These are phyloP conservation scores for Phytopythium aichiense DNA, from an alignment of 352 stramenopile species.

Conservation along the genomic window DNA sequence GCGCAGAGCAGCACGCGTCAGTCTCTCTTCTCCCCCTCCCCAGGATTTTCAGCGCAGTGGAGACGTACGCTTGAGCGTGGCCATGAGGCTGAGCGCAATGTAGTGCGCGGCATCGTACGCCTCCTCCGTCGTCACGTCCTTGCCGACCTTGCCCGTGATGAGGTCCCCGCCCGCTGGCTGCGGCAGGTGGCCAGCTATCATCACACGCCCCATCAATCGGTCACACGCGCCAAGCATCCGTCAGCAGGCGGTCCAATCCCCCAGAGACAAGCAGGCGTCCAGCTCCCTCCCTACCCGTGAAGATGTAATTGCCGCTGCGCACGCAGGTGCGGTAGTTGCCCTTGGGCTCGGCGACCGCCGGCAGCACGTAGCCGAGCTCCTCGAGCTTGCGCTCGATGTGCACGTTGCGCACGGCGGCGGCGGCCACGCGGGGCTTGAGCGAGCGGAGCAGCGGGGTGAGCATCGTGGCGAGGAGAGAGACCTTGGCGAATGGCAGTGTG, in stretches of 20 bases:
- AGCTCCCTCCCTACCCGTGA: slow-evolving; percentile 32
- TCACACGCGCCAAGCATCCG: background rate
- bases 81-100: slow-evolving; percentile 88
- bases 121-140: slow-evolving; percentile 86
- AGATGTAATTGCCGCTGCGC: slow-evolving; percentile 82
- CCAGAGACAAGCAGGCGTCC: background rate
- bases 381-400: slow-evolving; percentile 83
- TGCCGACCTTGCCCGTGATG: slow-evolving; percentile 86
- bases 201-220: background rate
- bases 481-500: background rate
- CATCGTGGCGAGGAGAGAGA: slow-evolving; percentile 1
- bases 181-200: slow-evolving; percentile 74
- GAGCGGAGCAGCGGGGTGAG: background rate
- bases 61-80: slow-evolving; percentile 85
- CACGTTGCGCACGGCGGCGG: slow-evolving; percentile 41
- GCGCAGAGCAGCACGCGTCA: background rate
- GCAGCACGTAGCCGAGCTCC: slow-evolving; percentile 83
- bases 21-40: background rate
- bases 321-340: slow-evolving; percentile 88
- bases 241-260: background rate
- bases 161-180: slow-evolving; percentile 68
- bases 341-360: slow-evolving; percentile 80
- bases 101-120: slow-evolving; percentile 89
- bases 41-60: background rate
- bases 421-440: slow-evolving; percentile 9